Base-by-base conservation (phyloP, 768 basidiomycete species). In the Collybia sordida region DNA sequence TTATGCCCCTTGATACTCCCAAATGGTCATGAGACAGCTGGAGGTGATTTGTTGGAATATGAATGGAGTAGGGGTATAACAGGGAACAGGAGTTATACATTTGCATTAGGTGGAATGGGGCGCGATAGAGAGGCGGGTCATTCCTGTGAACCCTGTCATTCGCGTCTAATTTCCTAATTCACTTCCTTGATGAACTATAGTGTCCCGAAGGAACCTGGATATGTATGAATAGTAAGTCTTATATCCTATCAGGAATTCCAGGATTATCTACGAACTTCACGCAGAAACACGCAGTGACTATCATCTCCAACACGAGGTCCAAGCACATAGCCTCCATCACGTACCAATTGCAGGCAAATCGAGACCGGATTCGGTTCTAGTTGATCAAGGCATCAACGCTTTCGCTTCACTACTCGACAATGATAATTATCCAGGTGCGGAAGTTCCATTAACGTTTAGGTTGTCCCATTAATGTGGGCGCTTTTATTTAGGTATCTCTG, bases 151-250 rank as follows among this genome's bases (percentile, higher is more conserved):
- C n/a, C 34, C 11, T 31, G 31, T 17, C 15, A 9, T 19, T 39
- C 28, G 17, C 24, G 9, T 38, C 27, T 18, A 23, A 36, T 47
- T 17, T 40, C 38, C 37, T 4, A 14, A 8, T 21, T 22, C 21
- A 15, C 12, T n/a, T 37, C n/a, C 22, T 21, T 27, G 36, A 9
- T 31, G 12, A 23, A 42, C 48, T 49, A 11, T 35, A 59, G 50
- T 67, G 67, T 48, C 50, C 58, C 36, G 54, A 58, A 25, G 57
- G 56, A 17, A 64, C 64, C 28, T 64, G 63, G 63, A 51, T 68
- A 22, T 69, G 65, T 49, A 56, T 70, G 53, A 56, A 57, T 42
- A 59, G 69, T 66, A 36, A n/a, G 65, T 52, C 24, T 18, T n/a
- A 5, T 47, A 12, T 14, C 31, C 1, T 27, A 31, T 14, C 39